These are phyloP conservation scores for Cyberlindnera subsufficiens DNA, from an alignment of 805 yeast species.

Conservation along the genomic window DNA sequence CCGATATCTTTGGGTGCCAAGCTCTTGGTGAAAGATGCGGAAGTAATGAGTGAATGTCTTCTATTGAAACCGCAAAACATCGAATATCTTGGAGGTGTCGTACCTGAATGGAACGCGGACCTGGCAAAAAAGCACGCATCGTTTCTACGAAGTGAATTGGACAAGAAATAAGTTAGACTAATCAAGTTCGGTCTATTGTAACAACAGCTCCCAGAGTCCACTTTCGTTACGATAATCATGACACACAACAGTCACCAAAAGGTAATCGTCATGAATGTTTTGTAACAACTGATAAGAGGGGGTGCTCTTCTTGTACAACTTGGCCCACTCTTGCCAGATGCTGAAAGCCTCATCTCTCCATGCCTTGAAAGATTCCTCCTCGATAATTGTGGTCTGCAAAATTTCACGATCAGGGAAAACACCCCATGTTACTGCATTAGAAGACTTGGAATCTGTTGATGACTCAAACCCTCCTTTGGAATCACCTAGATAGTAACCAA, in stretches of 20 bases:
- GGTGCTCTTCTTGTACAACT: conserved; percentile 52
- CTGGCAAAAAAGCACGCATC: conserved; percentile 26
- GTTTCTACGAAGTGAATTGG: conserved; percentile 24
- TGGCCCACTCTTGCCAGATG: conserved; percentile 90
- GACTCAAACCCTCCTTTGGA: conserved; percentile 50
- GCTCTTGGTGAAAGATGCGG: conserved; percentile 44
- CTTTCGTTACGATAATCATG: conserved; percentile 73
- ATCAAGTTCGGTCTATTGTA: conserved; percentile 10
- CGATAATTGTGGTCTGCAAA: conserved; percentile 93
- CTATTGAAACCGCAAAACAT: conserved; percentile 24
- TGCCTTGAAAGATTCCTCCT: conserved; percentile 83
- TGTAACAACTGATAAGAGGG: conserved; percentile 59
- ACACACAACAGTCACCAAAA: conserved; percentile 79
- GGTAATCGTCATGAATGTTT: conserved; percentile 54
- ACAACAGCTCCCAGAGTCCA: conserved; percentile 69
- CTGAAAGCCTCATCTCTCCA: conserved; percentile 96
- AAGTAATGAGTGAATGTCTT: conserved; percentile 41
- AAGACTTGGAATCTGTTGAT: conserved; percentile 47
- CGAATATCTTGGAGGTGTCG: conserved; percentile 33
- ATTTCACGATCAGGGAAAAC: conserved; percentile 95
- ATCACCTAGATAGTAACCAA: conserved; percentile 76
- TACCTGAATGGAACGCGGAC: conserved; percentile 33
- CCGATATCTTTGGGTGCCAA: conserved; percentile 54
- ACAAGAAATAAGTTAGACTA: conserved; percentile 7
- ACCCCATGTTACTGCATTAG: conserved; percentile 98